phyloP scores from a whole-genome alignment of 495 filamentous ascomycete genomes.

The Paragyromitra xinjiangensis region DNA sequence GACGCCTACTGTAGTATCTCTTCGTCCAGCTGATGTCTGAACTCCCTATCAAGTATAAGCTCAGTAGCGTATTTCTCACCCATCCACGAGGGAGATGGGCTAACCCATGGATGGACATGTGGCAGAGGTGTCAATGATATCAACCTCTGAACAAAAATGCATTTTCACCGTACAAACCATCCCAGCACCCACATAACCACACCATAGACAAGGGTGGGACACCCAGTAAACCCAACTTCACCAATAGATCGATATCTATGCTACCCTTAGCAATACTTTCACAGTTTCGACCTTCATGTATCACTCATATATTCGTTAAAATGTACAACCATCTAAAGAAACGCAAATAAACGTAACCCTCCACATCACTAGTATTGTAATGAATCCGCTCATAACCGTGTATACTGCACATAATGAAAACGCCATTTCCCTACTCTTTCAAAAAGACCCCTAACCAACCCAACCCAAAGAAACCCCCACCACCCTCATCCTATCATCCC shows the following conservation, averaged over 20 bases:
- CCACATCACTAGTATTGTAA: conserved; percentile 1
- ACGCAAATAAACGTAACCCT: not conserved
- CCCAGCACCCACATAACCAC: no score
- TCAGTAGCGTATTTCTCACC: no score
- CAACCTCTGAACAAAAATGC: no score
- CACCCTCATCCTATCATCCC: not conserved
- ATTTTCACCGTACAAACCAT: no score
- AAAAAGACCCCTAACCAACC: conserved; percentile 2
- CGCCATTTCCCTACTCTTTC: conserved; percentile 20
- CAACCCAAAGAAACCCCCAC: not conserved
- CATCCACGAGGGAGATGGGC: no score
- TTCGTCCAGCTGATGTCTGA: no score
- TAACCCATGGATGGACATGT: no score
- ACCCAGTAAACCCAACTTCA: not conserved
- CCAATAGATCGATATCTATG: not conserved
- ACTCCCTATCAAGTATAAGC: no score
- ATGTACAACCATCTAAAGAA: conserved; percentile 9
- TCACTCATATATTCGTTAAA: conserved; percentile 9
- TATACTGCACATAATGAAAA: conserved; percentile 26
- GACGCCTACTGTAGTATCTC: no score
- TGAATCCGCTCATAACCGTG: conserved; percentile 15
- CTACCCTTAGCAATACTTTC: not conserved
- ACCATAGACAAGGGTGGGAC: not conserved
- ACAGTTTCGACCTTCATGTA: not conserved
- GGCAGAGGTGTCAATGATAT: no score